Percentiles rank a stretch among this genome's conserved stretches.
phyloP scores from a whole-genome alignment of 1,284 basidiomycete species.

The Cryptococcus neoformans region DNA sequence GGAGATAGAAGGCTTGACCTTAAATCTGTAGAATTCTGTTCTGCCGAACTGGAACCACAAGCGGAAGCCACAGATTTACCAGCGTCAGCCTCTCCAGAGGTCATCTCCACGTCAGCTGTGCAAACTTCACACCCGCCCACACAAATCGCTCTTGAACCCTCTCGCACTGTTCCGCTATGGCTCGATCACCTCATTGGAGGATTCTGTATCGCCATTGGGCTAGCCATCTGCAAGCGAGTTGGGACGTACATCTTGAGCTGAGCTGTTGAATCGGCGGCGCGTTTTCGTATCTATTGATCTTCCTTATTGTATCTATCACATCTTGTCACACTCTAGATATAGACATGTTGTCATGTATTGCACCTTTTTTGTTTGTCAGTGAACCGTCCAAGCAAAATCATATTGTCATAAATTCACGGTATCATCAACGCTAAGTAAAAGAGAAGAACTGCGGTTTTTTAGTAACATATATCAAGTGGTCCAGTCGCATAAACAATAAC shows the following conservation, averaged over 20 bases:
- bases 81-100: not conserved
- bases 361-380: no score
- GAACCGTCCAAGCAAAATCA: not conserved
- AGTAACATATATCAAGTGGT: no score
- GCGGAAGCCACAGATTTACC: not conserved
- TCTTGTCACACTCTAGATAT: no score
- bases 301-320: no score
- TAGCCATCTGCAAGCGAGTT: not conserved
- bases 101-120: not conserved
- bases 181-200: slow-evolving; percentile 2
- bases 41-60: not conserved
- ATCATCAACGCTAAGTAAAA: no score
- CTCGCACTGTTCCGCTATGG: not conserved
- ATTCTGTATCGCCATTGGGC: not conserved
- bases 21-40: not conserved
- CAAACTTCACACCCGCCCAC: not conserved
- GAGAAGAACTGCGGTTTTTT: no score
- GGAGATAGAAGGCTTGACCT: not conserved
- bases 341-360: no score
- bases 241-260: not conserved
- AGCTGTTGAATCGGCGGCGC: no score
- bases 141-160: not conserved
- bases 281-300: no score
- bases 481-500: no score
- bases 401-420: no score